Evolutionary conservation across 2,329 filamentous ascomycete species (phyloP).

Genomic region (Pochonia chlamydosporia): DNA sequence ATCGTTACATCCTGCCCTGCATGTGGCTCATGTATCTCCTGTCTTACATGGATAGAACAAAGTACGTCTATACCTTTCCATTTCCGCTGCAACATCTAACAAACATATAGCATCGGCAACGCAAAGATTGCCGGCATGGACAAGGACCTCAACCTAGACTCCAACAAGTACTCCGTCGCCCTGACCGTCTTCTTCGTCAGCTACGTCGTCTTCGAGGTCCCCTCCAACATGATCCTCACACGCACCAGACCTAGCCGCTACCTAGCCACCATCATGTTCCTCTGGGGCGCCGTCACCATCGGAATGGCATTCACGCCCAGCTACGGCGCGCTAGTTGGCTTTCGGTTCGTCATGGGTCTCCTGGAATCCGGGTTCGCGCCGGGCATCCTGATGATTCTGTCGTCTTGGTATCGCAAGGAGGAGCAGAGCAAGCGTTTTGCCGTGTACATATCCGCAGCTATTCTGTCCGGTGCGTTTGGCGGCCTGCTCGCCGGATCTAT

Average conservation of each 20-base stretch:
- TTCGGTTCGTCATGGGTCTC: slow-evolving; percentile 9
- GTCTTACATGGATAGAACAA: slow-evolving; percentile 54
- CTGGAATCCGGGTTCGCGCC: slow-evolving; percentile 9
- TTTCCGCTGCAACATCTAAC: no score
- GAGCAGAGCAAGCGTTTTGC: slow-evolving; percentile 1
- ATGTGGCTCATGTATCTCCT: slow-evolving; percentile 56
- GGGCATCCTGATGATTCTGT: slow-evolving; percentile 8
- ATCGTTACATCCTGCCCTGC: slow-evolving; percentile 35
- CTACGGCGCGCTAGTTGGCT: slow-evolving; percentile 3
- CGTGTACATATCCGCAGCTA: background rate
- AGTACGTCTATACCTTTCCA: slow-evolving; percentile 59
- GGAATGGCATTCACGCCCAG: background rate
- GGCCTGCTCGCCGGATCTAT: background rate
- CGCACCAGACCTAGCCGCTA: slow-evolving; percentile 7
- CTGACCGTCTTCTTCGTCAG: slow-evolving; percentile 21
- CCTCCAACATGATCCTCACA: slow-evolving; percentile 57
- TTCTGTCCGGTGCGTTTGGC: background rate
- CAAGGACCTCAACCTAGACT: slow-evolving; percentile 3
- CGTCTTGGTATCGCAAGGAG: slow-evolving; percentile 8
- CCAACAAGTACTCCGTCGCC: slow-evolving; percentile 6
- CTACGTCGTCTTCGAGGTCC: slow-evolving; percentile 41
- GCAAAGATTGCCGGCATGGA: slow-evolving; percentile 10
- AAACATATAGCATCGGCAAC: slow-evolving; percentile 11
- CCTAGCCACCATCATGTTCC: slow-evolving; percentile 6
- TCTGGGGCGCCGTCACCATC: slow-evolving; percentile 1